A percentile compares a stretch with the other conserved stretches of the same genome.
phyloP scores from a whole-genome alignment of 306 rosid genomes.

The Ziziphus jujuba region DNA sequence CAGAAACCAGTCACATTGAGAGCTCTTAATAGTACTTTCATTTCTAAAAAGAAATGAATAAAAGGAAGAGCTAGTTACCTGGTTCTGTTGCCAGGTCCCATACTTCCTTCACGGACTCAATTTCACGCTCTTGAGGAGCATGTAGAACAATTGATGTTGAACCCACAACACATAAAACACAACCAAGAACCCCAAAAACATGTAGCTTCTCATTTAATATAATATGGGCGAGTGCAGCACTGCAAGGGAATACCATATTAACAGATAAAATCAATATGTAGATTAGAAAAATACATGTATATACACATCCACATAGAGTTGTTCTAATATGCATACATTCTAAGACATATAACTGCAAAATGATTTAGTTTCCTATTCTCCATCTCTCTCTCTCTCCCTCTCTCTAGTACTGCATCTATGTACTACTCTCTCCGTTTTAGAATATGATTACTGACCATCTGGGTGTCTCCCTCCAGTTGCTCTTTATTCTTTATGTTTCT shows the following conservation, averaged over 20 bases:
- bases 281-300: background rate
- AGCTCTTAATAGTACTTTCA: background rate
- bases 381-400: too few species aligned
- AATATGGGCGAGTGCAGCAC: slow-evolving; percentile 94
- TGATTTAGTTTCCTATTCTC: too few species aligned
- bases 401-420: too few species aligned
- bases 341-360: too few species aligned
- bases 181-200: slow-evolving; percentile 91
- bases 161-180: slow-evolving; percentile 89
- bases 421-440: too few species aligned
- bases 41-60: background rate
- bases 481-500: too few species aligned
- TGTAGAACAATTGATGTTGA: slow-evolving; percentile 91
- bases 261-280: background rate
- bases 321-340: too few species aligned
- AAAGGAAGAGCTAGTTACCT: slow-evolving; percentile 34
- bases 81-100: slow-evolving; percentile 99
- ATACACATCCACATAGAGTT: too few species aligned
- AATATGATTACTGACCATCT: too few species aligned
- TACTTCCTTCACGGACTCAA: slow-evolving; percentile 81
- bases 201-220: slow-evolving; percentile 83
- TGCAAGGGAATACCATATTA: slow-evolving; percentile 39
- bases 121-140: slow-evolving; percentile 86
- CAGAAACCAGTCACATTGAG: background rate
- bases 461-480: too few species aligned